Base-by-base conservation (phyloP, 1,284 basidiomycete genomes). In the Schizophyllum commune region DNA sequence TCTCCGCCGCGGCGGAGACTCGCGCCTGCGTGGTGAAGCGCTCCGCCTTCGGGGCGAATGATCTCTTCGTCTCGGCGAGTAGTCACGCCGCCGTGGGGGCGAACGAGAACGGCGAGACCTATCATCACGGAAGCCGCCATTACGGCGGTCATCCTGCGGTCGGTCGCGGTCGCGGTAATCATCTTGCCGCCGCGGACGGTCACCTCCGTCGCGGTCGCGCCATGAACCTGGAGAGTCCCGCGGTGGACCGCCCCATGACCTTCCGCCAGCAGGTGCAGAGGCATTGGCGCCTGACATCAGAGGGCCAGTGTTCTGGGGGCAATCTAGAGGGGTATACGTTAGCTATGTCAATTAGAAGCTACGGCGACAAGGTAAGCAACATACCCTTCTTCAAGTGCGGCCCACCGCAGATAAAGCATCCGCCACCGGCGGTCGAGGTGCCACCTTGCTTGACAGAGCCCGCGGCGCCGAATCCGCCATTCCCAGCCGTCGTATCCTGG, bases 401-500 rank as follows among this genome's bases (percentile, higher is more conserved):
- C 0, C 94, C 94, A 19, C 94, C 93, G 70, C 96, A 98, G 57
- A 85, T 73, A 79, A 96, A 98, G 72, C 96, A 98, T 0, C 92
- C 92, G 13, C 81, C 81, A 0, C 76, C 78, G 39, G 84, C 81
- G 0, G 79, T 78, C 4, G 78, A 77, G 55, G 78, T 81, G 6
- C 86, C 85, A 33, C 84, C 84, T 56, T 77, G 70, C 68, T 83
- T 84, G 63, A 80, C 79, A 58, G 78, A 73, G 20, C 72, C 85
- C n/a, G 67, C 71, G 52, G 81, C 91, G 65, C 91, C 91, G 79
- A 86, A 92, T 32, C 84, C 91, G 63, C 83, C 86, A 62, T 69
- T 77, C 20, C 71, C 67, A 21, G 70, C 74, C 5, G 91, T 92
- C 1, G 96, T 99, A 73, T 99, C 96, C 77, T 99, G 92, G 70